A percentile compares a stretch with the other conserved stretches of the same genome.
phyloP scores from a whole-genome alignment of 2,329 filamentous ascomycete genomes.

The Claviceps quebecensis region DNA sequence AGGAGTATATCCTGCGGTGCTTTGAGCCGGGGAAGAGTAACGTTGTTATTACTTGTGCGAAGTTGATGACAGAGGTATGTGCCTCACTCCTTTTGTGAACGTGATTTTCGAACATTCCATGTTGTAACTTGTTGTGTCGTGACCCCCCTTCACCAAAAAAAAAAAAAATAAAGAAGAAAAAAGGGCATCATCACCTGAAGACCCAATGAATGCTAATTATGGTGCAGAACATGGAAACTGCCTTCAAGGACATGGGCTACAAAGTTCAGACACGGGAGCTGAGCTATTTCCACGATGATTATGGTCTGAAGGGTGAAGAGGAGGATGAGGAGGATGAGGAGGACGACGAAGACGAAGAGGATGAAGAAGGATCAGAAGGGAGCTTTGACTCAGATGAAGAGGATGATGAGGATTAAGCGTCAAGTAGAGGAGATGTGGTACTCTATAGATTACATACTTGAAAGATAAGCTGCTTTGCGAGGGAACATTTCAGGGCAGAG shows the following conservation, averaged over 20 bases:
- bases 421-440: neutral
- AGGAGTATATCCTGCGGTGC: constrained; percentile 60
- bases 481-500: neutral
- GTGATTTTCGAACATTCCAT: no score
- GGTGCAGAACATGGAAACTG: constrained; percentile 44
- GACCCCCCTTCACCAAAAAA: neutral
- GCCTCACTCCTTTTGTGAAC: no score
- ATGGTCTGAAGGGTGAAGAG: constrained; percentile 61
- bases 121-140: no score
- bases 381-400: constrained; percentile 2
- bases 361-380: constrained; percentile 4
- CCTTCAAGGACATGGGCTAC: constrained; percentile 65
- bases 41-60: constrained; percentile 76
- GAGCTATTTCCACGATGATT: constrained; percentile 76
- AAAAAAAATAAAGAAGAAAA: no score
- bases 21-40: constrained; percentile 74
- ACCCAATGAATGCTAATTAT: constrained; percentile 37
- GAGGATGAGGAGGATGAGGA: constrained; percentile 36
- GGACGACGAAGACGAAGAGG: constrained; percentile 9
- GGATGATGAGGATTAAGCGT: neutral
- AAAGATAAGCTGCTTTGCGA: neutral
- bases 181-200: no score
- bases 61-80: constrained; percentile 70
- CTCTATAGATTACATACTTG: neutral
- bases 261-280: constrained; percentile 60